Conservation (phyloP, 768 basidiomycete genomes). For the Vishniacozyma victoriae region DNA sequence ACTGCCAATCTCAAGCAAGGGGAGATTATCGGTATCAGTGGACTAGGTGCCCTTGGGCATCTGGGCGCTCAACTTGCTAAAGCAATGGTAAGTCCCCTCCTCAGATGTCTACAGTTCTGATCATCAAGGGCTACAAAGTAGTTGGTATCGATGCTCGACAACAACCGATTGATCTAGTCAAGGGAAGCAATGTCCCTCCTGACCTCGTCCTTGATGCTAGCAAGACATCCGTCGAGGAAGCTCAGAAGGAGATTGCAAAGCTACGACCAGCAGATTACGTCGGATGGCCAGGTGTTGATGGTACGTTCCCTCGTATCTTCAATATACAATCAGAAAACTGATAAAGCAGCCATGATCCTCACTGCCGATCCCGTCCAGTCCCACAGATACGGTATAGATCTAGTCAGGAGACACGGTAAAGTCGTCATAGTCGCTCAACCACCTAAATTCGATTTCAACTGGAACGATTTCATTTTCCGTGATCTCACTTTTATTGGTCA, state of each 20-base stretch:
- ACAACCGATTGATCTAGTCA: constrained; percentile 10
- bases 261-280: constrained; percentile 15
- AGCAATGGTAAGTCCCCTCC: constrained; percentile 10
- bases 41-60: constrained; percentile 19
- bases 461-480: constrained; percentile 14
- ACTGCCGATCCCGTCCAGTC: constrained; percentile 12
- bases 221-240: constrained; percentile 7
- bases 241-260: constrained; percentile 8
- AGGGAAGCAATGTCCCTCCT: constrained; percentile 3
- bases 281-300: constrained; percentile 18
- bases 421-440: constrained; percentile 18
- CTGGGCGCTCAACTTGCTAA: constrained; percentile 24
- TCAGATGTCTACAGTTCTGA: not conserved
- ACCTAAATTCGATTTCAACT: constrained; percentile 5
- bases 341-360: constrained; percentile 8
- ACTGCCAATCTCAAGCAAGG: constrained; percentile 14
- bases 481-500: constrained; percentile 12
- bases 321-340: too few species aligned
- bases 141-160: constrained; percentile 21
- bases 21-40: constrained; percentile 19
- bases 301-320: constrained; percentile 2
- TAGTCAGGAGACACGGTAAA: constrained; percentile 13
- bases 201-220: constrained; percentile 14
- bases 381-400: constrained; percentile 6
- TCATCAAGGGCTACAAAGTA: constrained; percentile 14